A percentile compares a stretch with the other conserved stretches of the same genome.
Conservation (phyloP, 345 rosid species). For the Carallia pectinifolia region DNA sequence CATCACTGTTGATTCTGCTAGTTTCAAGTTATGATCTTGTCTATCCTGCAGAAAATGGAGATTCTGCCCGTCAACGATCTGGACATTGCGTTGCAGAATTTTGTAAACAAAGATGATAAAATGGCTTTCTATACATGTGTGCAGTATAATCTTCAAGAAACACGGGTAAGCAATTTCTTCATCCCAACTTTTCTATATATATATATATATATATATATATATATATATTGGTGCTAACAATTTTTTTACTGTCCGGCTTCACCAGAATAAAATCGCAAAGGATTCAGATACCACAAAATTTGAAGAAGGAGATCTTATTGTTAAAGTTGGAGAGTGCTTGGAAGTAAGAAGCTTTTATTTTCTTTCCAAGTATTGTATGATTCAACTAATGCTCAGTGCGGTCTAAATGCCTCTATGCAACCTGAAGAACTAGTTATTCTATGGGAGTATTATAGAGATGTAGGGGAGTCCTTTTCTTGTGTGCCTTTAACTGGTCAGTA, state of each 20-base stretch:
- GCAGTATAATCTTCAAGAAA: slow-evolving; percentile 87
- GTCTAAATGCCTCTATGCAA: neutral
- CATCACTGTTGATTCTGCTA: neutral
- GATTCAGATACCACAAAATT: slow-evolving; percentile 63
- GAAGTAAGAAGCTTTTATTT: slow-evolving; percentile 56
- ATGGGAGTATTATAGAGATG: neutral
- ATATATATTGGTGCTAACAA: slow-evolving; percentile 10
- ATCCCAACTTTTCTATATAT: neutral
- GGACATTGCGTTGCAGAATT: slow-evolving; percentile 90
- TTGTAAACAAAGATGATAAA: slow-evolving; percentile 95
- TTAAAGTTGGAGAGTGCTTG: slow-evolving; percentile 90
- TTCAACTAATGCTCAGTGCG: neutral
- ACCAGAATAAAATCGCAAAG: slow-evolving; percentile 76
- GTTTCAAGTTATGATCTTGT: slow-evolving; percentile 11
- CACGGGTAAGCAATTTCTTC: slow-evolving; percentile 62
- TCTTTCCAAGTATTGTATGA: neutral
- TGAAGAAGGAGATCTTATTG: slow-evolving; percentile 64
- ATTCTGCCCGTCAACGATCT: slow-evolving; percentile 93
- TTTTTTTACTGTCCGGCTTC: slow-evolving; percentile 19
- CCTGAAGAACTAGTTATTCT: neutral
- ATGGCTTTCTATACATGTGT: slow-evolving; percentile 85
- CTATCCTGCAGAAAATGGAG: slow-evolving; percentile 89
- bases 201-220: too few species aligned
- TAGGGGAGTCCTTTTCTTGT: neutral
- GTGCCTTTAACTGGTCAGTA: too few species aligned